Base-by-base conservation (phyloP, 2,329 filamentous ascomycete species). In the Kalaharituber pfeilii region DNA sequence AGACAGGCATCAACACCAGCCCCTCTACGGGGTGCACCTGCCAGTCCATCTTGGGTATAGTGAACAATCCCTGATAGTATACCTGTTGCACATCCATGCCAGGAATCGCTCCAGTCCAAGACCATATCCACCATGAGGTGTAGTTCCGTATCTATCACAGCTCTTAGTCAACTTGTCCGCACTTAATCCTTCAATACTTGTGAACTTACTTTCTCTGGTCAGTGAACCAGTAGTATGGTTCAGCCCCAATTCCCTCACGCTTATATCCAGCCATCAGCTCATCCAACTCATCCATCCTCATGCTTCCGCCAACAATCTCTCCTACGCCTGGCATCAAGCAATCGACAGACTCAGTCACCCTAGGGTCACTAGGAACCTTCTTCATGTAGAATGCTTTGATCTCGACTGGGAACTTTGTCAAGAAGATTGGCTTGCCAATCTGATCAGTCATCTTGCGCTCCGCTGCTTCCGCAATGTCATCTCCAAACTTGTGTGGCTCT, bases 371-470 rank as follows among this genome's bases (percentile, higher is more conserved):
- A 44, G 75, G 73, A 64, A 89, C 91, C 71, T 83, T 88, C 71
- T 88, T 82, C 91, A 98, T 98, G 77, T 98, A 98, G 70, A 98
- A 98, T 1, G 91, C 84, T 76, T 98, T 98, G 76, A 98, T 94
- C 72, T 89, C 86, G 56, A 81, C 81, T 20, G 91, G 91, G 79
- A 98, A 98, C 71, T 96, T 89, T 2, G 89, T 96, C 42, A 96
- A 76, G 74, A 96, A 86, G 69, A 98, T 94, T 58, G 91, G 91
- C 53, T 79, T 74, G 79, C 93, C 91, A 75, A 98, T 94, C 63
- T 82, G 84, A 68, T 98, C 91, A 1, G 89, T 96, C 91, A 98
- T 98, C 67, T 76, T 79, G 64, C 91, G 84, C 76, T 98, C 91
- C 11, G 91, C 91, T 11, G 91, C 91, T 71, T 96, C 91, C 61